Base-by-base conservation (phyloP, 148 eudicot species). In the Mesembryanthemum crystallinum region DNA sequence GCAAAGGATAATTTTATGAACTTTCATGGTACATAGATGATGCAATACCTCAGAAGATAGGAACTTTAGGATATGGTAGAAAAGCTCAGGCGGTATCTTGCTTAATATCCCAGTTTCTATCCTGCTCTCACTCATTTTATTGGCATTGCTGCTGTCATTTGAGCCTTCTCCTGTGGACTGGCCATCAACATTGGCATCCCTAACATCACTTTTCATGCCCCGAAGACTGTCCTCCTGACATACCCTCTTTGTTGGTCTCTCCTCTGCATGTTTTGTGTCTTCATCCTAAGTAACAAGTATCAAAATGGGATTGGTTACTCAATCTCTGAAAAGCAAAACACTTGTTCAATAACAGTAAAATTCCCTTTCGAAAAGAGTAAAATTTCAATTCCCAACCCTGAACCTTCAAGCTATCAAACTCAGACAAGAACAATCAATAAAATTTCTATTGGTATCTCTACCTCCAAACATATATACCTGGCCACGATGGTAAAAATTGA, bases 31-130 rank as follows among this genome's bases (percentile, higher is more conserved):
- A 64, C 45, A 47, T 30, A 71, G 24, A 76, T 33, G n/a, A 64
- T 66, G 25, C n/a, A 4, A 76, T 76, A 95, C 99, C 96, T 95
- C 99, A n/a, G 97, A 92, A n/a, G 99, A 95, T 7, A 92, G 88
- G 72, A 92, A 92, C 73, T 95, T 95, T 65, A 95, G 92, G 76
- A 95, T 89, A 79, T 91, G 91, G 78, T 73, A 87, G 66, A 89
- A 88, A 71, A 95, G 87, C 80, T 95, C 99, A 25, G 97, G 90
- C 62, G 97, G 99, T 29, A 95, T 81, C 81, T 87, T 86, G 84
- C 94, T 83, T 68, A 92, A 85, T 42, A 87, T 64, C 49, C 96
- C 96, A 39, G 81, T 85, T 12, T 91, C 94, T 35, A 91, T 86
- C 79, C 86, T 83, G 79, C 29, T 75, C 10, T 57, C 52, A 45